Evolutionary conservation across 495 filamentous ascomycete species (phyloP), one percentile per base, ranked within the genome.

Genomic region (Penicillium flavigenum): DNA sequence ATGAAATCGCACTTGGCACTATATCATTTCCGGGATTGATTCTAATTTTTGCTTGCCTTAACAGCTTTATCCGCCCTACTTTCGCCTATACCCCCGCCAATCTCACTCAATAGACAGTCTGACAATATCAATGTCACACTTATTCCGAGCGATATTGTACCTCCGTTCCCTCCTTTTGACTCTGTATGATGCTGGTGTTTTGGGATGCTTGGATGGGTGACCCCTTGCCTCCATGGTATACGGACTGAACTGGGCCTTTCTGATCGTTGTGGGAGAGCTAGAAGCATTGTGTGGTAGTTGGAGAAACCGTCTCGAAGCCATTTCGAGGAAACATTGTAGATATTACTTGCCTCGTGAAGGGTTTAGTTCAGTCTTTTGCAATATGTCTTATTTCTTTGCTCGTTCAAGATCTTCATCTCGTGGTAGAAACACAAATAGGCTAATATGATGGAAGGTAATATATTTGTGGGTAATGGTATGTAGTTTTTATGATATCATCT

Each of bases 31-130:
- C 8, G 2, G 22, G 0, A 34, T 14, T 31, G 12, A 16, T 59
- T 12, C 39, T 51, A 46, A 45, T 41, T 0, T 0, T 32, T 29
- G 41, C 26, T 32, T 29, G 50, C 36, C 11, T 55, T 34, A 6
- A 26, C 60, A 79, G 77, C 63, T 79, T 78, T 60, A 61, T 78
- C 59, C 77, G 76, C 61, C 73, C 77, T 63, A 79, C 76, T 44
- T 76, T 72, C 68, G 71, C 55, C 60, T 77, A 76, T 66, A 74
- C 71, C 61, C 77, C 77, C 11, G 51, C 70, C 61, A 70, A 75
- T 41, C 56, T 74, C 57, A 72, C 67, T 50, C 66, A 75, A 70
- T 75, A 75, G 61, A 64, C 44, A 41, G 29, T 22, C 26, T 32
- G 47, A 51, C 48, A 42, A 45, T 52, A 17, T 58, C 48, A 42